A percentile compares a stretch with the other conserved stretches of the same genome.
These are phyloP conservation scores for Coleophoma eucalyptorum DNA, from an alignment of 2,329 filamentous ascomycete species.

Conservation along the genomic window DNA sequence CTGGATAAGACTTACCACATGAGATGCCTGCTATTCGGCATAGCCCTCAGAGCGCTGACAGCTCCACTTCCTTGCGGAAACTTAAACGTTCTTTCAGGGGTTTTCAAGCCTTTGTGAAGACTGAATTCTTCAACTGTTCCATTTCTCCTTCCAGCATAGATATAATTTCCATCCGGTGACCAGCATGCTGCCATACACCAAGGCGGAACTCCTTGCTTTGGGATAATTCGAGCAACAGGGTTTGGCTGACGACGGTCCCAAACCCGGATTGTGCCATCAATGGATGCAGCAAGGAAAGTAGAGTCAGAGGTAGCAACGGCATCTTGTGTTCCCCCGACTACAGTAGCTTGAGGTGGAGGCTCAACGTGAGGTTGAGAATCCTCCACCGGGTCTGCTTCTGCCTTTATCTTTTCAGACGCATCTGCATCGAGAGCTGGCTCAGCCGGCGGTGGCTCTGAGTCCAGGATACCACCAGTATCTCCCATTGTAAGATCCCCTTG, in stretches of 20 bases:
- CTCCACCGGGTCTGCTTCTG: slow-evolving; percentile 1
- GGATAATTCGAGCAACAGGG: slow-evolving; percentile 75
- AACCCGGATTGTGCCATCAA: slow-evolving; percentile 84
- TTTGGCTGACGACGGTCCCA: slow-evolving; percentile 82
- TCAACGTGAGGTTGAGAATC: slow-evolving; percentile 12
- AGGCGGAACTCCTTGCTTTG: slow-evolving; percentile 73
- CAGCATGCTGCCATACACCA: slow-evolving; percentile 99
- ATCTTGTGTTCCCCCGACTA: slow-evolving; percentile 39
- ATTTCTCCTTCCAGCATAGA: slow-evolving; percentile 89
- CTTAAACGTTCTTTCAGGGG: slow-evolving; percentile 74
- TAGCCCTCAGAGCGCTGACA: slow-evolving; percentile 81
- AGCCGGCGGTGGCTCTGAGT: slow-evolving; percentile 5
- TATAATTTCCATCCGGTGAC: slow-evolving; percentile 91
- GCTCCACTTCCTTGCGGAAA: slow-evolving; percentile 87
- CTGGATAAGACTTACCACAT: slow-evolving; percentile 60
- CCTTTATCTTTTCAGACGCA: not conserved
- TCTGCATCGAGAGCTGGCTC: slow-evolving; percentile 20
- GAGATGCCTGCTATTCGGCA: slow-evolving; percentile 90
- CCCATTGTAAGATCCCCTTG: slow-evolving; percentile 23
- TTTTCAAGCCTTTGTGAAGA: slow-evolving; percentile 74
- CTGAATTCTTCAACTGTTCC: slow-evolving; percentile 91
- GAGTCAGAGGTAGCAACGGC: slow-evolving; percentile 62
- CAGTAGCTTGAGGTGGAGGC: slow-evolving; percentile 4
- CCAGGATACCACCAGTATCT: slow-evolving; percentile 7
- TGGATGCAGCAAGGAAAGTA: slow-evolving; percentile 84